Evolutionary conservation across 1,284 basidiomycete species (phyloP).

Genomic region (Caloboletus firmus): DNA sequence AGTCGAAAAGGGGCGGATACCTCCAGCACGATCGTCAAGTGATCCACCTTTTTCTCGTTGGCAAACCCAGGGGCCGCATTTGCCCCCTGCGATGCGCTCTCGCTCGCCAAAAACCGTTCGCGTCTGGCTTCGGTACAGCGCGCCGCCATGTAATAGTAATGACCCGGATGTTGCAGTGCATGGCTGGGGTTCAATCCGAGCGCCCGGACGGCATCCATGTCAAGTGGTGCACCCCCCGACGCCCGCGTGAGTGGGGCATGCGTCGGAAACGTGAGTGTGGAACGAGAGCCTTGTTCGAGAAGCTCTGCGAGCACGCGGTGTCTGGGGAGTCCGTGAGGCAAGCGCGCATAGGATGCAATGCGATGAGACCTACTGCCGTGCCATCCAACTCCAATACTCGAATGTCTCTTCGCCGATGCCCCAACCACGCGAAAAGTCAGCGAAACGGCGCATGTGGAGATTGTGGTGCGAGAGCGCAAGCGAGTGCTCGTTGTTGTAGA

Average conservation of each 20-base stretch:
- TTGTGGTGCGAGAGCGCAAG: conserved; percentile 80
- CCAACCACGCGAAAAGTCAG: conserved; percentile 89
- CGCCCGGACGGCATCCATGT: conserved; percentile 52
- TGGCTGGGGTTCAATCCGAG: conserved; percentile 68
- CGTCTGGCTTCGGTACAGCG: conserved; percentile 76
- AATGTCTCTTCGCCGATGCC: conserved; percentile 96
- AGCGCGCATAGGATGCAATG: not conserved
- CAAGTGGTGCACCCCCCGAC: conserved; percentile 37
- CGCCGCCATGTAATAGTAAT: conserved; percentile 88
- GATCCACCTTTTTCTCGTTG: conserved; percentile 90
- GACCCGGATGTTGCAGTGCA: conserved; percentile 84
- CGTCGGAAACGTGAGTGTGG: conserved; percentile 65
- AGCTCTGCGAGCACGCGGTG: conserved; percentile 87
- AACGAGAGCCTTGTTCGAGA: conserved; percentile 75
- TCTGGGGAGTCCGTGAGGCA: conserved; percentile 39
- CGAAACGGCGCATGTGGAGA: conserved; percentile 81
- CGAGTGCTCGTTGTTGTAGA: conserved; percentile 84
- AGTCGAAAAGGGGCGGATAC: conserved; percentile 36
- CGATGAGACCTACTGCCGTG: conserved; percentile 71
- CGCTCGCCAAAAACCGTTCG: conserved; percentile 61
- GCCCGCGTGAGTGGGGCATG: conserved; percentile 46
- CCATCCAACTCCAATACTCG: conserved; percentile 97
- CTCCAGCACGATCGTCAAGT: conserved; percentile 79
- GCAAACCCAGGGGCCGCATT: conserved; percentile 59
- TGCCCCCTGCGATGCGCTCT: conserved; percentile 35